These are phyloP conservation scores for Cutaneotrichosporon cutaneum DNA, from an alignment of 1,284 basidiomycete species.

Conservation along the genomic window DNA sequence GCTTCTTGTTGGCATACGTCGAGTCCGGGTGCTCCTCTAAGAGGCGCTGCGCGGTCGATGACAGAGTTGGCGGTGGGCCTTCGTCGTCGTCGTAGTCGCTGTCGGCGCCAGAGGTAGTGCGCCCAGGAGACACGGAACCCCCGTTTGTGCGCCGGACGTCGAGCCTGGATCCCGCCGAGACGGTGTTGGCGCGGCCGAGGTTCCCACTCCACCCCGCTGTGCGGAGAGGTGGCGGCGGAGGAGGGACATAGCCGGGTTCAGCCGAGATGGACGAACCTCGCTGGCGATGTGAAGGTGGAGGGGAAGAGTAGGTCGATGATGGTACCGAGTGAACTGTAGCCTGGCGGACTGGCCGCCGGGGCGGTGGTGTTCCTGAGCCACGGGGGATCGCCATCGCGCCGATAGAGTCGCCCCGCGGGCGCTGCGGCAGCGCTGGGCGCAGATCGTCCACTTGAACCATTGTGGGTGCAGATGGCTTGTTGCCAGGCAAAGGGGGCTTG, in stretches of 20 bases:
- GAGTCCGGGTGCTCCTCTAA: conserved; percentile 74
- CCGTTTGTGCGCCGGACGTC: conserved; percentile 1
- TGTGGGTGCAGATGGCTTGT: conserved; percentile 29
- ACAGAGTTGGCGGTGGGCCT: conserved; percentile 22
- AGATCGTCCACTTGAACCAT: neutral
- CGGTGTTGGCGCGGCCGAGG: neutral
- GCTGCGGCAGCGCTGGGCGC: conserved; percentile 25
- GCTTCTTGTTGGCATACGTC: conserved; percentile 74
- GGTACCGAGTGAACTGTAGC: neutral
- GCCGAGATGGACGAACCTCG: neutral
- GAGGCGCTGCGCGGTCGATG: conserved; percentile 35
- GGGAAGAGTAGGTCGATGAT: neutral
- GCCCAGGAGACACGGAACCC: neutral
- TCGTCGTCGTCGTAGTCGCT: conserved; percentile 38
- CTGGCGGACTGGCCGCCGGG: conserved; percentile 19
- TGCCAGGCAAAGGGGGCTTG: conserved; percentile 31
- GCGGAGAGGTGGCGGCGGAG: conserved; percentile 29
- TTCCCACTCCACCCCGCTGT: conserved; percentile 4
- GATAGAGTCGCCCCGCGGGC: conserved; percentile 15
- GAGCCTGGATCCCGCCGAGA: neutral
- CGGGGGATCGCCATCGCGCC: neutral
- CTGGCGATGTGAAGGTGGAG: neutral
- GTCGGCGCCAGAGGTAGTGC: conserved; percentile 10
- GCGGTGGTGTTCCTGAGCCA: conserved; percentile 7
- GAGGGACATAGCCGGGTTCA: conserved; percentile 9